These are phyloP conservation scores for Clarkia xantiana DNA, from an alignment of 345 rosid species.

Conservation along the genomic window DNA sequence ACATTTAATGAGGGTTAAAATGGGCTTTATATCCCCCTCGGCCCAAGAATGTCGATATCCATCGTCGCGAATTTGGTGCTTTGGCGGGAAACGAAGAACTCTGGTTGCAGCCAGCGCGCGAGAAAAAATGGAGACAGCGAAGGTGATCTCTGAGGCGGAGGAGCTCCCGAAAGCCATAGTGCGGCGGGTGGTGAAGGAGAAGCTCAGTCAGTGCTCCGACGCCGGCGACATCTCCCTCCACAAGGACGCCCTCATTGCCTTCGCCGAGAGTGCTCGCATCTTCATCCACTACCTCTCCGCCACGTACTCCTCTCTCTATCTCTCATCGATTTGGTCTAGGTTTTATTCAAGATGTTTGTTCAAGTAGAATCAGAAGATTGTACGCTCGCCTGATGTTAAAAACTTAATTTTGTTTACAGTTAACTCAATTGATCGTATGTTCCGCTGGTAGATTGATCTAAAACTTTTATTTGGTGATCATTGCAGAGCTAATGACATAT, in stretches of 20 bases:
- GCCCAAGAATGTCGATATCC: no score
- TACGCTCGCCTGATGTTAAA: background rate
- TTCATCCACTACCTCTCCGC: slow-evolving; percentile 70
- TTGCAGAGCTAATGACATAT: slow-evolving; percentile 52
- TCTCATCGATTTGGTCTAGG: slow-evolving; percentile 4
- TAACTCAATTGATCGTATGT: background rate
- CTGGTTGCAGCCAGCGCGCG: background rate
- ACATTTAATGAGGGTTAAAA: no score
- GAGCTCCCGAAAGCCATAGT: slow-evolving; percentile 80
- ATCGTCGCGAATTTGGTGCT: background rate
- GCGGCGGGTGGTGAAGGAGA: slow-evolving; percentile 80
- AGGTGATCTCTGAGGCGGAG: slow-evolving; percentile 49
- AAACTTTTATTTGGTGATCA: background rate
- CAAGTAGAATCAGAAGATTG: background rate
- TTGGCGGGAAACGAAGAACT: background rate
- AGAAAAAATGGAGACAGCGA: slow-evolving; percentile 4
- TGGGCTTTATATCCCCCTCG: no score
- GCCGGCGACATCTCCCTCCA: slow-evolving; percentile 43
- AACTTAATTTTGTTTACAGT: background rate
- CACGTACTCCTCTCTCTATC: slow-evolving; percentile 21
- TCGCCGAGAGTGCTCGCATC: slow-evolving; percentile 58
- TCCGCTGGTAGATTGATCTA: background rate
- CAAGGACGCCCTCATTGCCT: slow-evolving; percentile 52
- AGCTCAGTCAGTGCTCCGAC: slow-evolving; percentile 57
- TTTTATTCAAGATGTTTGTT: background rate